These are phyloP conservation scores for Astragalus glycyphyllos DNA, from an alignment of 306 rosid species.

Conservation along the genomic window DNA sequence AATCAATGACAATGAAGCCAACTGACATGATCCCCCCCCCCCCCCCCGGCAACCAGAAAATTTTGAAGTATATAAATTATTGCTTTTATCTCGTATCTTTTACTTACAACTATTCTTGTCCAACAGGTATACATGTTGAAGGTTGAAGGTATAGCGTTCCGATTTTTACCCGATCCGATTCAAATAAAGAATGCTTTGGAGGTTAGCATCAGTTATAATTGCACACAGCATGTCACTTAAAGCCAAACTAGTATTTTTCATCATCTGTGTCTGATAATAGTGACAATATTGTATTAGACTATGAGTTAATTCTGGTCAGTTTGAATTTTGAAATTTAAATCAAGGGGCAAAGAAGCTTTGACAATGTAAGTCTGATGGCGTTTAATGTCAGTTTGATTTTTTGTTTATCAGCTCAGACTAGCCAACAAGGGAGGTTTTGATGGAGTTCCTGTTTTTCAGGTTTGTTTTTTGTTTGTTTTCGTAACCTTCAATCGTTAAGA, in stretches of 20 bases:
- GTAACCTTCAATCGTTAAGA: conserved; percentile 27
- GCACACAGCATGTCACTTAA: background rate
- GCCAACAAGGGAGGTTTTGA: conserved; percentile 71
- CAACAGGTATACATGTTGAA: conserved; percentile 88
- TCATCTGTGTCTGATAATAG: background rate
- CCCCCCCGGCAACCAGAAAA: background rate
- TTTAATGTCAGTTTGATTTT: conserved; percentile 36
- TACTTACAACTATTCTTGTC: conserved; percentile 7
- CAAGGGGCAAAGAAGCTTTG: conserved; percentile 24
- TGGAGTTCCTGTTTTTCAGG: conserved; percentile 98
- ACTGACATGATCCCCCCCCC: background rate
- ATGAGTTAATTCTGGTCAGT: conserved; percentile 2
- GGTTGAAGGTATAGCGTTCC: conserved; percentile 98
- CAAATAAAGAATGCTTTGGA: conserved; percentile 90
- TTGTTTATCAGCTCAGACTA: conserved; percentile 66
- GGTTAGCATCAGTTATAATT: conserved; percentile 56
- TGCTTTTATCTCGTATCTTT: background rate
- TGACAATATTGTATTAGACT: conserved; percentile 4
- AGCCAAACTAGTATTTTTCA: background rate
- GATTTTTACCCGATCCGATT: conserved; percentile 94
- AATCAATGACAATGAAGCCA: background rate
- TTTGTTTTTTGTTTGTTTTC: conserved; percentile 46
- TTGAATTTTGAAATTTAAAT: conserved; percentile 16
- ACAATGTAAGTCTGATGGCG: conserved; percentile 15
- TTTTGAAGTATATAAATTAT: background rate